phyloP scores from a whole-genome alignment of 371 early-diverging fungal species.

The Umbelopsis sp. region DNA sequence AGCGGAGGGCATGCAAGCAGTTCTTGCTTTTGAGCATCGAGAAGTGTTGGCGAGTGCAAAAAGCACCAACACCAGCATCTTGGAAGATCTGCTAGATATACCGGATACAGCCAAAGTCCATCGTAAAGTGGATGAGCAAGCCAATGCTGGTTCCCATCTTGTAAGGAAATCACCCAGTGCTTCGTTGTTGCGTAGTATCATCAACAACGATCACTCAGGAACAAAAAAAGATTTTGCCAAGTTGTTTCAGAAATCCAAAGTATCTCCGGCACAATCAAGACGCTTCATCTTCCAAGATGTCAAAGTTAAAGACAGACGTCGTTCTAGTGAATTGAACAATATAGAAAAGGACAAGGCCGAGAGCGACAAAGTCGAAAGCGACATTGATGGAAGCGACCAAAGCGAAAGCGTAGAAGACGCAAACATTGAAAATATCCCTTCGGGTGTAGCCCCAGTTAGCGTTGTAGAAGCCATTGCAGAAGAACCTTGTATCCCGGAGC shows the following conservation, averaged over 20 bases:
- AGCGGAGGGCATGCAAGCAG: too few species aligned
- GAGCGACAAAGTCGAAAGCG: too few species aligned
- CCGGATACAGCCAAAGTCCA: background rate
- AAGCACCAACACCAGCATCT: background rate
- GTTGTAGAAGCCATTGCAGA: too few species aligned
- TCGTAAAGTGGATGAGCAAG: background rate
- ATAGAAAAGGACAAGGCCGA: too few species aligned
- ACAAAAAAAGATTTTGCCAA: background rate
- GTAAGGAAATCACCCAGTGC: background rate
- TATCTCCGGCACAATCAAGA: background rate
- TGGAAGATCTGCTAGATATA: background rate
- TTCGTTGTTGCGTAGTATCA: background rate
- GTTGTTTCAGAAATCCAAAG: background rate
- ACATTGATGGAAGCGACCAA: too few species aligned
- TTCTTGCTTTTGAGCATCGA: background rate
- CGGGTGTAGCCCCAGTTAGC: background rate
- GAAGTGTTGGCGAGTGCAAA: background rate
- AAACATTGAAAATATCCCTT: background rate
- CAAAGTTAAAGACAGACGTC: too few species aligned
- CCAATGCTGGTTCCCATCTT: background rate
- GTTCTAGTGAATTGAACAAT: too few species aligned
- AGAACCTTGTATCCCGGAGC: too few species aligned
- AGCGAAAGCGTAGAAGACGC: background rate
- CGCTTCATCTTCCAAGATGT: too few species aligned
- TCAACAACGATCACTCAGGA: background rate